Evolutionary conservation across 176 grass and related monocot genomes (phyloP), one percentile per base, ranked within the genome.

Genomic region (Themeda triandra): DNA sequence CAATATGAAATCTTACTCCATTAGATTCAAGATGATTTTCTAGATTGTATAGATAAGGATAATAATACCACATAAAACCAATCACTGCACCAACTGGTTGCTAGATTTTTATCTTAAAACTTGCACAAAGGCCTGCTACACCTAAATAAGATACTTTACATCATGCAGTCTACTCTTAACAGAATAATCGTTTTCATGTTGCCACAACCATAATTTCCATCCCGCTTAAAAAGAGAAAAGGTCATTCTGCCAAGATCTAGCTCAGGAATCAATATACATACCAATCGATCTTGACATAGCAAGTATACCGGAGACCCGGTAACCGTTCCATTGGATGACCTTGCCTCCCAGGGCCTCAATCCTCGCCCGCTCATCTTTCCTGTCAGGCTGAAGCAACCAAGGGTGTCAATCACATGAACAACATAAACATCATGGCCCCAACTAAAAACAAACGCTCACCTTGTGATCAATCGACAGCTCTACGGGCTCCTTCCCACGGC

Each of bases 211-310:
- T 21, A 33, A 27, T 58, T 75, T 81, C n/a, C 17, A 70, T 17
- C 24, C n/a, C 17, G 21, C 28, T 27, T 60, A n/a, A 69, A 24
- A 37, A 82, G 13, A 6, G 31, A 72, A 71, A 49, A 15, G 1
- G 29, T 14, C 18, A 33, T 71, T 66, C 27, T 58, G 45, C 36
- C 30, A 58, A 73, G 71, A 72, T 77, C 53, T 35, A 82, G 48
- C 48, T 79, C 18, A 79, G 15, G 59, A 54, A 78, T 58, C 32
- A 68, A 15, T 39, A 64, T 60, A 33, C 83, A 73, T 93, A 96
- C 93, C 93, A 0, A 96, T 91, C 32, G 90, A 88, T 42, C 91
- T 86, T 2, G 93, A 93, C 90, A 96, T 96, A 72, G 93, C 91
- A 77, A 96, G 93, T 82, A 96, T 88, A 88, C 91, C 93, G 28